Evolutionary conservation across 371 early-diverging fungal genomes (phyloP).

Genomic region (Smittium culicis): DNA sequence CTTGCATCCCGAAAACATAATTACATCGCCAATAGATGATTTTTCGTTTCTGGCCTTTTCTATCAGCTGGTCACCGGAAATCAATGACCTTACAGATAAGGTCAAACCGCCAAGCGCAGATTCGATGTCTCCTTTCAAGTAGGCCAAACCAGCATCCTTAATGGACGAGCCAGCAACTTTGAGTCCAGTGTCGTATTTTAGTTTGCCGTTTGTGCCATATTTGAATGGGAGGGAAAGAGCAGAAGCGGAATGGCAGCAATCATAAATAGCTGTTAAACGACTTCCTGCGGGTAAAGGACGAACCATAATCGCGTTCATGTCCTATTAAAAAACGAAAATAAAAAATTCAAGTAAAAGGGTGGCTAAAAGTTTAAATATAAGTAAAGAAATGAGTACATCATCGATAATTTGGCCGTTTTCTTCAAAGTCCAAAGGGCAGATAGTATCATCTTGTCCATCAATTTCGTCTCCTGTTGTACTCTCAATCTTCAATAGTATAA

Average conservation of each 20-base stretch:
- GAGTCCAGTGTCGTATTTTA: conserved; percentile 31
- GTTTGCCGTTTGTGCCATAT: conserved; percentile 54
- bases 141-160: conserved; percentile 17
- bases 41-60: conserved; percentile 35
- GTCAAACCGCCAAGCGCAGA: conserved; percentile 15
- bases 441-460: conserved; percentile 70
- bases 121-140: conserved; percentile 18
- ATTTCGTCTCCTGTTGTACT: conserved; percentile 69
- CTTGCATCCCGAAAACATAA: conserved; percentile 82
- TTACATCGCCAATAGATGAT: conserved; percentile 56
- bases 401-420: conserved; percentile 68
- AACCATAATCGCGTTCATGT: conserved; percentile 67
- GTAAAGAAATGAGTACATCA: conserved; percentile 35
- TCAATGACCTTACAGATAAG: conserved; percentile 23
- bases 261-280: conserved; percentile 72
- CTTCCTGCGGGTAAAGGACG: conserved; percentile 67
- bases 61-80: conserved; percentile 31
- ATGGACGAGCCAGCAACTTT: conserved; percentile 21
- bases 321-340: conserved; percentile 12
- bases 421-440: conserved; percentile 72
- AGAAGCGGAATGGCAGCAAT: conserved; percentile 72
- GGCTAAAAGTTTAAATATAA: not conserved
- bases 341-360: not conserved
- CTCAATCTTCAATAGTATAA: conserved; percentile 16
- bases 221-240: conserved; percentile 75